These are phyloP conservation scores for Pseudogymnoascus sp. DNA, from an alignment of 2,329 filamentous ascomycete genomes.

Conservation along the genomic window DNA sequence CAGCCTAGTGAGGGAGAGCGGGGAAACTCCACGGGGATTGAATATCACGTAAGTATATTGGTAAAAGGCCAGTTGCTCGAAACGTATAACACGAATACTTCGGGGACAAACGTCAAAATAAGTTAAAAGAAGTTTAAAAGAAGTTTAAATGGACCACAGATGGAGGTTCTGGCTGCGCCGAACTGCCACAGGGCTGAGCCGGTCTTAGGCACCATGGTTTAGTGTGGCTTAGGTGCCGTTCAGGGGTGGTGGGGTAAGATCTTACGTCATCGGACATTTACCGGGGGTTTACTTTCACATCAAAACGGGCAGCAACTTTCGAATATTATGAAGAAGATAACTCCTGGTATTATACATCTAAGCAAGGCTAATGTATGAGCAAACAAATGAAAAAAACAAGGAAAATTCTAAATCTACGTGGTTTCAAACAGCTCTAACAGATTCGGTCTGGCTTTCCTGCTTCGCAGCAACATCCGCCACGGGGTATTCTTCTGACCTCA, in stretches of 20 bases:
- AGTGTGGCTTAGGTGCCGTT: conserved; percentile 1
- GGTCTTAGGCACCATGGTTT: background rate
- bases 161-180: background rate
- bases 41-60: background rate
- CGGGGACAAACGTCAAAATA: background rate
- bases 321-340: background rate
- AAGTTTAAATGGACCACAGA: background rate
- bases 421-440: background rate
- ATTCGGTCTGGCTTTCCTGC: background rate
- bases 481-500: background rate
- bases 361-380: background rate
- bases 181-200: background rate
- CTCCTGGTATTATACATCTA: background rate
- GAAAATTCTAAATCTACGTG: background rate
- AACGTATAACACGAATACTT: background rate
- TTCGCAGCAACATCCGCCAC: background rate
- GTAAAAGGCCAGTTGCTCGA: background rate
- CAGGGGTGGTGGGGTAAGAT: background rate
- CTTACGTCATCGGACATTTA: background rate
- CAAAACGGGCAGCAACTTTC: background rate
- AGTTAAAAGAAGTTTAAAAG: background rate
- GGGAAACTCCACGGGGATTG: background rate
- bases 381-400: background rate
- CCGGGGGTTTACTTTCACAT: background rate
- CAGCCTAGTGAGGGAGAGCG: background rate